Percentiles rank a stretch among this genome's conserved stretches.
These are phyloP conservation scores for Asparagopsis taxiformis DNA, from an alignment of 31 red algal genomes.

Conservation along the genomic window DNA sequence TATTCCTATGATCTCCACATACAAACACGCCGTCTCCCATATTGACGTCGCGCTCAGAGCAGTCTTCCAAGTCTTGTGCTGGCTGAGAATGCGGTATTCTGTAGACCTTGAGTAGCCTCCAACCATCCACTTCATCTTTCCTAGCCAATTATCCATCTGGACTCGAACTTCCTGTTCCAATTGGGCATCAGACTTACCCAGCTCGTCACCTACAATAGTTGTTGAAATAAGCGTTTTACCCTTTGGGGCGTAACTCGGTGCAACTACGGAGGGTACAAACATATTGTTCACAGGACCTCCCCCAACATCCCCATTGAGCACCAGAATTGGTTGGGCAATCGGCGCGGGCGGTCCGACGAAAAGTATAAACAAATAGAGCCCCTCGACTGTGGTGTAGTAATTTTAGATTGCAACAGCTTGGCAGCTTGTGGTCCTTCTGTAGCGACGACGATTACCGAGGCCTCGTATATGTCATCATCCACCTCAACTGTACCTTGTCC, in stretches of 20 bases:
- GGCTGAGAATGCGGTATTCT: slow-evolving; percentile 44
- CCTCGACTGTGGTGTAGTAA: not conserved
- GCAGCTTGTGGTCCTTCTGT: slow-evolving; percentile 38
- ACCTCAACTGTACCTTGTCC: slow-evolving; percentile 9
- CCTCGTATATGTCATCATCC: not conserved
- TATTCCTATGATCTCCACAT: slow-evolving; percentile 52
- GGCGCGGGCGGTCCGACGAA: slow-evolving; percentile 34
- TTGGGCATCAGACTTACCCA: slow-evolving; percentile 1
- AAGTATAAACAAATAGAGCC: slow-evolving; percentile 87
- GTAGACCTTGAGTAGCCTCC: slow-evolving; percentile 48
- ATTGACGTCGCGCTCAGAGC: not conserved
- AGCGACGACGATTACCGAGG: slow-evolving; percentile 46
- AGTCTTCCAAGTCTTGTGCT: slow-evolving; percentile 21
- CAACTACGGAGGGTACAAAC: slow-evolving; percentile 64
- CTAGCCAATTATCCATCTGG: slow-evolving; percentile 73
- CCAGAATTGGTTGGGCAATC: slow-evolving; percentile 21
- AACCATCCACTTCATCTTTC: slow-evolving; percentile 49
- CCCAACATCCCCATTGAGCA: slow-evolving; percentile 68
- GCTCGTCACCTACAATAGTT: slow-evolving; percentile 61
- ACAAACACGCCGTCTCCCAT: slow-evolving; percentile 64
- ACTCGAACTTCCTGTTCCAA: slow-evolving; percentile 45
- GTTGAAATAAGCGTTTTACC: slow-evolving; percentile 73
- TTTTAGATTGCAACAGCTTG: slow-evolving; percentile 12
- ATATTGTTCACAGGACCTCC: slow-evolving; percentile 77
- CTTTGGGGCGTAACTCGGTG: slow-evolving; percentile 65